Evolutionary conservation across 345 rosid genomes (phyloP), one percentile per base, ranked within the genome.

Genomic region (Hibiscus syriacus): DNA sequence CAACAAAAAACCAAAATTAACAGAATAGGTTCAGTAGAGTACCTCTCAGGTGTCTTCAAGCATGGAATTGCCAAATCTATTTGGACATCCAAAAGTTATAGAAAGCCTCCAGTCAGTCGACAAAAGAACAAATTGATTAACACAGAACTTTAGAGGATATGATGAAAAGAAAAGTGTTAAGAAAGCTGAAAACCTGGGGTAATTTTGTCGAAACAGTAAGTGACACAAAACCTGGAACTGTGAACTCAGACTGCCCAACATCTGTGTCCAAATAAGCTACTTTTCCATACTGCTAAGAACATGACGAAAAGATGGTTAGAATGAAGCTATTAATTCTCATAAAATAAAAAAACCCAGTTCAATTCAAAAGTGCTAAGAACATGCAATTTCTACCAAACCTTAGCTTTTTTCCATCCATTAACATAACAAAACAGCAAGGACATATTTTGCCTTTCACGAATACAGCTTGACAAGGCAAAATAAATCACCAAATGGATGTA

Each of bases 231-330:
- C 98, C 99, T 67, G 97, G 93, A 68, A 92, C 66, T 58, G 98
- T 86, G 63, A 91, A 92, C 76, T 94, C 98, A 41, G 99, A 86
- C 79, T 94, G 98, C 57, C 99, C 99, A 72, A 87, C 96, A 80
- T 94, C 99, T 0, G 88, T 83, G 78, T 94, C 98, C 89, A 92
- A 85, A 77, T 84, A 94, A 57, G 88, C 96, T 23, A 88, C 96
- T 72, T 77, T 89, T 67, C 71, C 84, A 73, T 85, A 90, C 72
- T 92, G 86, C 73, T 75, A 71, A 75, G 30, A 60, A 54, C 66
- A 25, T 58, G 34, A 46, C 45, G 11, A 66, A 23, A 45, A 68
- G 3, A 59, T 19, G 6, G 59, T 13, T 17, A 30, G 26, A 38
- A 43, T 55, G 9, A 16, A 11, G 38, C 27, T n/a, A 46, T 12